A percentile compares a stretch with the other conserved stretches of the same genome.
Conservation (phyloP, 2,329 filamentous ascomycete species). For the Aspergillus tanneri region DNA sequence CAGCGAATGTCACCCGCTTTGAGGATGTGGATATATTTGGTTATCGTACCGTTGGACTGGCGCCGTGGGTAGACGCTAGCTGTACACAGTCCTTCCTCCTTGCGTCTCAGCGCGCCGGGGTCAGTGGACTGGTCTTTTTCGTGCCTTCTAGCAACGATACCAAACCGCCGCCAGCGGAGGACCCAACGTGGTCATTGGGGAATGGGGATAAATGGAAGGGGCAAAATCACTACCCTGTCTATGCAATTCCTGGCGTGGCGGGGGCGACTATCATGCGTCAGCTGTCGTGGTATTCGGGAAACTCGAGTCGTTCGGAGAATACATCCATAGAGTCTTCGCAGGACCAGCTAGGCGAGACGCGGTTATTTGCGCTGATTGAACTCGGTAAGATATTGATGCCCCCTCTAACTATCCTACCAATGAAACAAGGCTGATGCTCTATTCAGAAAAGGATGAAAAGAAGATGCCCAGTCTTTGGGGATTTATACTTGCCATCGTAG, state of each 20-base stretch:
- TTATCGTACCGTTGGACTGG: slow-evolving; percentile 75
- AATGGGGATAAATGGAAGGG: slow-evolving; percentile 71
- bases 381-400: slow-evolving; percentile 36
- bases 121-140: slow-evolving; percentile 61
- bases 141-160: slow-evolving; percentile 47
- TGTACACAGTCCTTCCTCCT: slow-evolving; percentile 74
- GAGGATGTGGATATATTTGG: slow-evolving; percentile 64
- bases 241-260: slow-evolving; percentile 69
- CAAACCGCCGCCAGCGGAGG: slow-evolving; percentile 65
- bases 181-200: slow-evolving; percentile 67
- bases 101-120: slow-evolving; percentile 59
- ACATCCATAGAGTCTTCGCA: slow-evolving; percentile 26
- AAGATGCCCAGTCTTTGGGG: slow-evolving; percentile 74
- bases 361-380: slow-evolving; percentile 53
- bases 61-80: slow-evolving; percentile 75
- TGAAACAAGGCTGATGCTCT: background rate
- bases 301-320: slow-evolving; percentile 52
- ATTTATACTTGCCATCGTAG: slow-evolving; percentile 72
- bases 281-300: slow-evolving; percentile 74
- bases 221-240: slow-evolving; percentile 74
- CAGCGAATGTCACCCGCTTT: slow-evolving; percentile 70
- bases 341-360: slow-evolving; percentile 18
- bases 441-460: slow-evolving; percentile 23
- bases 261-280: slow-evolving; percentile 69
- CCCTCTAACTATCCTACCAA: background rate